Percentiles rank a stretch among this genome's conserved stretches.
Conservation (phyloP, 345 rosid genomes). For the Anastatica hierochuntica region DNA sequence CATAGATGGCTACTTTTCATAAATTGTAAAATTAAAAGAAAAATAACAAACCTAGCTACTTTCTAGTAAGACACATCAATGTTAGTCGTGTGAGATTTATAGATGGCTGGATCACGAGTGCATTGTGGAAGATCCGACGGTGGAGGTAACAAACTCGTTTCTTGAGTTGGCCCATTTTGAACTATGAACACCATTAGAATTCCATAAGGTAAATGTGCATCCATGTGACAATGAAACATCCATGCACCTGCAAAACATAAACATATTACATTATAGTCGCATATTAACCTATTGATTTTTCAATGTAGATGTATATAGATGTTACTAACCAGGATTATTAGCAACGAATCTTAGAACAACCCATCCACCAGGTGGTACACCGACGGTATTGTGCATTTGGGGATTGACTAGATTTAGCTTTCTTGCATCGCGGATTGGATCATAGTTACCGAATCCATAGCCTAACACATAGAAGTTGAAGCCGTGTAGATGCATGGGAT, state of each 20-base stretch:
- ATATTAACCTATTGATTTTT: too few relatives aligned
- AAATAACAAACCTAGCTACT: too few relatives aligned
- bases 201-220: conserved; percentile 14
- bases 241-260: conserved; percentile 6
- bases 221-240: conserved; percentile 27
- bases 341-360: conserved; percentile 66
- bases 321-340: conserved; percentile 59
- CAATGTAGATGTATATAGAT: too few relatives aligned
- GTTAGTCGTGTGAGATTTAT: neutral
- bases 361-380: conserved; percentile 69
- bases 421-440: conserved; percentile 24
- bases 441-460: conserved; percentile 75
- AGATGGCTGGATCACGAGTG: conserved; percentile 1
- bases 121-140: conserved; percentile 14
- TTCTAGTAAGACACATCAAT: conserved; percentile 12
- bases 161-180: conserved; percentile 15
- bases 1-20: too few relatives aligned
- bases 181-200: conserved; percentile 19
- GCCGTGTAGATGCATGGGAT: conserved; percentile 86
- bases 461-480: conserved; percentile 63
- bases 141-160: conserved; percentile 14
- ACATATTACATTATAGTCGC: neutral
- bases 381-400: conserved; percentile 54
- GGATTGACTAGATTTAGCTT: conserved; percentile 58
- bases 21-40: too few relatives aligned